Percentiles rank a stretch among this genome's conserved stretches.
These are phyloP conservation scores for Tetradesmus lagerheimii DNA, from an alignment of 139 green algal species.

Conservation along the genomic window DNA sequence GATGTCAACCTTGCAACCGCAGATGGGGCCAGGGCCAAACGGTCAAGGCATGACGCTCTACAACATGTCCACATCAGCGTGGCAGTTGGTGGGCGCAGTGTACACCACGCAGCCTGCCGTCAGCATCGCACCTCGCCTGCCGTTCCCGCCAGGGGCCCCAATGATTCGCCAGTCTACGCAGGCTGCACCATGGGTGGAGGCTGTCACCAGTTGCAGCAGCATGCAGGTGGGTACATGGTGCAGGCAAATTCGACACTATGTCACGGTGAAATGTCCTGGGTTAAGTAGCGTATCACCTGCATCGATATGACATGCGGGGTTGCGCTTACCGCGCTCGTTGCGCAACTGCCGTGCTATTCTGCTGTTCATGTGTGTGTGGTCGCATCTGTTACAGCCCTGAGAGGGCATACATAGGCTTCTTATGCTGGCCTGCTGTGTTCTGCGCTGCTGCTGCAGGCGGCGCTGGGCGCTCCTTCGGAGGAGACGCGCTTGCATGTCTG, in stretches of 20 bases:
- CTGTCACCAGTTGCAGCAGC: not conserved
- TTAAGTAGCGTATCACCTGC: too few species aligned
- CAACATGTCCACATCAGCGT: constrained; percentile 1
- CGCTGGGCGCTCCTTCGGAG: not conserved
- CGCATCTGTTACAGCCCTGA: too few species aligned
- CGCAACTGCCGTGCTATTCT: too few species aligned
- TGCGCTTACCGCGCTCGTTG: too few species aligned
- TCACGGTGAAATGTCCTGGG: too few species aligned
- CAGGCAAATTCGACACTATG: too few species aligned
- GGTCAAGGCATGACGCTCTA: not conserved
- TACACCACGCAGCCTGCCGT: not conserved
- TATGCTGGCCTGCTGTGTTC: not conserved
- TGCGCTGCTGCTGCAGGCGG: not conserved
- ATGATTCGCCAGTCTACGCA: not conserved
- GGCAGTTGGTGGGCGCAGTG: not conserved
- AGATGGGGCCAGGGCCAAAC: not conserved
- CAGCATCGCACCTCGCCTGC: not conserved
- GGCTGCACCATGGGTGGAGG: constrained; percentile 2
- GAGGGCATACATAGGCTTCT: too few species aligned
- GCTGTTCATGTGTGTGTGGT: too few species aligned
- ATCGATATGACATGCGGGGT: too few species aligned
- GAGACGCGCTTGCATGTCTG: not conserved
- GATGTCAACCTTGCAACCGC: not conserved
- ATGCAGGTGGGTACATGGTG: not conserved
- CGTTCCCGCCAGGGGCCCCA: not conserved